These are phyloP conservation scores for Aspergillus mulundensis DNA, from an alignment of 495 filamentous ascomycete genomes.

Conservation along the genomic window DNA sequence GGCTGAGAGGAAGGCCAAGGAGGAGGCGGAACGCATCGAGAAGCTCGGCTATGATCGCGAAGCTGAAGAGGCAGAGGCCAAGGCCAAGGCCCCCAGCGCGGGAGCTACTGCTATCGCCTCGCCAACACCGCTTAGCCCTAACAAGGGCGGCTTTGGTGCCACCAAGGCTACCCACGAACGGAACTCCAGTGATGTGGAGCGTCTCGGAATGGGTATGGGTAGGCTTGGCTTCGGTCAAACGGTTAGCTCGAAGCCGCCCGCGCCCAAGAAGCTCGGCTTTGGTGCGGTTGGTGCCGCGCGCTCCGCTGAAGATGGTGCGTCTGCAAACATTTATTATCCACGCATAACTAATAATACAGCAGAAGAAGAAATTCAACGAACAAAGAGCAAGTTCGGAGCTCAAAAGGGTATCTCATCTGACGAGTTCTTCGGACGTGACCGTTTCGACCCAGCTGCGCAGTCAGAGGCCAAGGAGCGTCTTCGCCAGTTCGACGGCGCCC, in stretches of 20 bases:
- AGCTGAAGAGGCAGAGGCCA: constrained; percentile 67
- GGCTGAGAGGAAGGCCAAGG: constrained; percentile 92
- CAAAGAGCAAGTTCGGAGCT: constrained; percentile 58
- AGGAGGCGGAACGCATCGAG: constrained; percentile 93
- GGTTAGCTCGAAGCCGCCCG: constrained; percentile 59
- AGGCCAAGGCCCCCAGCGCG: constrained; percentile 48
- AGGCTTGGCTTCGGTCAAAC: constrained; percentile 89
- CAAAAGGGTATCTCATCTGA: constrained; percentile 98
- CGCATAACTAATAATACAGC: background rate
- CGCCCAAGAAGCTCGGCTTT: constrained; percentile 77
- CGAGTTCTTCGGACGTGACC: constrained; percentile 92
- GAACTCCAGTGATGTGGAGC: constrained; percentile 74
- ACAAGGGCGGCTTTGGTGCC: constrained; percentile 56
- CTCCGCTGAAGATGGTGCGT: constrained; percentile 64
- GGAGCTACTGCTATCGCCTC: constrained; percentile 57
- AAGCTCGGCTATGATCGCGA: constrained; percentile 98
- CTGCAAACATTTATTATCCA: constrained; percentile 4
- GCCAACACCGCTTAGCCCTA: constrained; percentile 72
- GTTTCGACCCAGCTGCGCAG: constrained; percentile 74
- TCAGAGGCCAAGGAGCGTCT: constrained; percentile 83
- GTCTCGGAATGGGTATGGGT: constrained; percentile 85
- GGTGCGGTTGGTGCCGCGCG: constrained; percentile 72
- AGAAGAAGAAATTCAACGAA: constrained; percentile 41
- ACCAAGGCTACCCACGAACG: constrained; percentile 47
- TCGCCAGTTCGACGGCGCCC: constrained; percentile 88